These are phyloP conservation scores for Coemansia sp. DNA, from an alignment of 192 early-diverging fungal genomes.

Conservation along the genomic window DNA sequence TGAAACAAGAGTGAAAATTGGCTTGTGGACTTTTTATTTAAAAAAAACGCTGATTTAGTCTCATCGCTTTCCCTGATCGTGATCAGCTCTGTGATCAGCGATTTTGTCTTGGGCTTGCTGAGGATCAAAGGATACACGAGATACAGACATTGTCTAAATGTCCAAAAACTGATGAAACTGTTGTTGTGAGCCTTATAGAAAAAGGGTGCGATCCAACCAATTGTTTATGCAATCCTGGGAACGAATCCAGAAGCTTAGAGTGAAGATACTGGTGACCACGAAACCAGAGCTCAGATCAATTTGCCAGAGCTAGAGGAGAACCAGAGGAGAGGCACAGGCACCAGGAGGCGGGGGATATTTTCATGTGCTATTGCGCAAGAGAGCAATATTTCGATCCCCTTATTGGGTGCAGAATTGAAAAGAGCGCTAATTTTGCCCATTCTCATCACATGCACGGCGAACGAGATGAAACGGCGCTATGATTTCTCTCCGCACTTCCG, in stretches of 20 bases:
- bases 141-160: too few species aligned
- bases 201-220: neutral
- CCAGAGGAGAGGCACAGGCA: neutral
- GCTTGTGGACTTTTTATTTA: neutral
- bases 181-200: neutral
- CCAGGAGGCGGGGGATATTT: constrained; percentile 19
- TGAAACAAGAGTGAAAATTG: neutral
- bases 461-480: neutral
- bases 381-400: neutral
- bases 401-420: neutral
- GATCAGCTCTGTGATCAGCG: neutral
- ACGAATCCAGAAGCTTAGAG: neutral
- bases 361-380: constrained; percentile 13
- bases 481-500: constrained; percentile 5
- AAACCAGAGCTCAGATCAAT: neutral
- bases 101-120: too few species aligned
- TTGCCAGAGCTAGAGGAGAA: neutral
- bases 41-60: too few species aligned
- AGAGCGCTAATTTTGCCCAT: constrained; percentile 2
- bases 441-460: constrained; percentile 14
- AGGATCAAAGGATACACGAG: too few species aligned
- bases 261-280: neutral
- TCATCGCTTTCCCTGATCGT: neutral
- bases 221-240: neutral
- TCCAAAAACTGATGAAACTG: too few species aligned